Evolutionary conservation across 2,329 filamentous ascomycete species (phyloP).

Genomic region (Aspergillus calidoustus): DNA sequence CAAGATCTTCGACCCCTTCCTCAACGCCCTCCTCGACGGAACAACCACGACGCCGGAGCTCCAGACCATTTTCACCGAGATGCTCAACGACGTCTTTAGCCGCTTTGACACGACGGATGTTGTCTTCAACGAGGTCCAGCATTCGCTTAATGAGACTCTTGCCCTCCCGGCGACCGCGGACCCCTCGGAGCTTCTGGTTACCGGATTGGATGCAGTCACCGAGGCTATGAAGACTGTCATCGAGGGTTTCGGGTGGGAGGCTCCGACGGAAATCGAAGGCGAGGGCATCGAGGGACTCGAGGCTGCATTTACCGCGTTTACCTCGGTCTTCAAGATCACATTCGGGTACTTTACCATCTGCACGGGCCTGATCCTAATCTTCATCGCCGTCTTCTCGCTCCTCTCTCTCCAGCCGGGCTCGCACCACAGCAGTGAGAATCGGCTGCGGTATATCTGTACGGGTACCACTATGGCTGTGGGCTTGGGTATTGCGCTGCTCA

Average conservation of each 20-base stretch:
- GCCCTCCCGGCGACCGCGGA: background rate
- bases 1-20: background rate
- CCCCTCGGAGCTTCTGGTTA: background rate
- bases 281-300: background rate
- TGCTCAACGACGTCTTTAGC: background rate
- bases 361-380: background rate
- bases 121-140: background rate
- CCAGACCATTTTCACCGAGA: background rate
- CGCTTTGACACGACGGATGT: background rate
- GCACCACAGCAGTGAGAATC: background rate
- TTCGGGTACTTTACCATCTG: background rate
- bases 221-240: background rate
- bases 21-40: background rate
- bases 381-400: background rate
- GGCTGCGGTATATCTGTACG: background rate
- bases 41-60: background rate
- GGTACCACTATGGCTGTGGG: background rate
- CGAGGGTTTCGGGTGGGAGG: slow-evolving; percentile 3
- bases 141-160: background rate
- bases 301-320: background rate
- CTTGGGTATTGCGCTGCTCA: background rate
- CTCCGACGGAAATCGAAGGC: background rate
- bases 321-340: background rate
- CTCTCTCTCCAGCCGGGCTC: background rate
- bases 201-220: background rate